phyloP scores from a whole-genome alignment of 306 rosid species.

The Dryas octopetala region DNA sequence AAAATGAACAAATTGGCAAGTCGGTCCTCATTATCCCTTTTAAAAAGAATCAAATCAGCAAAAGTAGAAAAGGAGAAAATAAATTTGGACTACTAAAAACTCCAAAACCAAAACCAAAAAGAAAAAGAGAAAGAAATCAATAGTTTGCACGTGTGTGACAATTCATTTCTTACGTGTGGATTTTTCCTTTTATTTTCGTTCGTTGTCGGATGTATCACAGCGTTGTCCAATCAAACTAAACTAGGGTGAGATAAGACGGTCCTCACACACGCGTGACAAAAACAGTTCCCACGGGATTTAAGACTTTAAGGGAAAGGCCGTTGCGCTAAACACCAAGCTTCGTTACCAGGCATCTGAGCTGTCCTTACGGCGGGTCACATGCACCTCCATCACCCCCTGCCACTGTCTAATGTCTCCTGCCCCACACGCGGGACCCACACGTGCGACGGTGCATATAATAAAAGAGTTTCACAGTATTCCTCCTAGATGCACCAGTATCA shows the following conservation, averaged over 20 bases:
- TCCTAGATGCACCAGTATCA: background rate
- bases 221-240: background rate
- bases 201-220: background rate
- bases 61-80: no score
- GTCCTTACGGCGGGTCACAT: slow-evolving; percentile 36
- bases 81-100: no score
- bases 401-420: background rate
- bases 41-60: no score
- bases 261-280: slow-evolving; percentile 8
- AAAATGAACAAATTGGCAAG: no score
- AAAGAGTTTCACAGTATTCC: no score
- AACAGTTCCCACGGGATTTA: background rate
- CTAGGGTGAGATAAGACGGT: background rate
- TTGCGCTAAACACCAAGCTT: slow-evolving; percentile 23
- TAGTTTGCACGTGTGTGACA: background rate
- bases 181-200: background rate
- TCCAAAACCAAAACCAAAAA: background rate
- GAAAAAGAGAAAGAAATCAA: background rate
- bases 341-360: slow-evolving; percentile 16
- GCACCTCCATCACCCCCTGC: slow-evolving; percentile 8
- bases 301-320: background rate
- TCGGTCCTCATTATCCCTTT: no score
- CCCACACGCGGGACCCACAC: slow-evolving; percentile 11
- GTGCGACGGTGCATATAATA: slow-evolving; percentile 10
- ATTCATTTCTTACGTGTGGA: background rate